These are phyloP conservation scores for Begonia peltatifolia DNA, from an alignment of 306 rosid genomes.

Conservation along the genomic window DNA sequence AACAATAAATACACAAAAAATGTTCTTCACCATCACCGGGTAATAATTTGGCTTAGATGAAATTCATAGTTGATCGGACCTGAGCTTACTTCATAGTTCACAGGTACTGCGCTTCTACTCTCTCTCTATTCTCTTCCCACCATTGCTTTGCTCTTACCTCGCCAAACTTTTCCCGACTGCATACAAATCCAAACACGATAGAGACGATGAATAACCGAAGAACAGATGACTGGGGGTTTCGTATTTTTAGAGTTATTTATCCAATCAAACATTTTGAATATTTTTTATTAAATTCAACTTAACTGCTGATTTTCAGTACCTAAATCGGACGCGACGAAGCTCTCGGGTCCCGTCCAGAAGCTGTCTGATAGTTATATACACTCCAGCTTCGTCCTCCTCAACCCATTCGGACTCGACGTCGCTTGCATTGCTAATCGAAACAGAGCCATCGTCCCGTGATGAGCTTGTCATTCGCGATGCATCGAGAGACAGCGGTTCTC, in stretches of 20 bases:
- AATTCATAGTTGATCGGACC: too few relatives aligned
- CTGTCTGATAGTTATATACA: constrained; percentile 63
- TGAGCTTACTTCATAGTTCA: too few relatives aligned
- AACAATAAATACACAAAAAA: too few relatives aligned
- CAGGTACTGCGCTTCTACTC: constrained; percentile 68
- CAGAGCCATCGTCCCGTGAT: constrained; percentile 56
- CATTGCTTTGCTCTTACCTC: constrained; percentile 61
- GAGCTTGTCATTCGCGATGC: constrained; percentile 70
- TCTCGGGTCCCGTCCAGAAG: constrained; percentile 66
- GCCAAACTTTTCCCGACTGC: constrained; percentile 79
- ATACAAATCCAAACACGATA: too few relatives aligned
- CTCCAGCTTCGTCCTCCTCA: constrained; percentile 82
- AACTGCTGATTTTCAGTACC: constrained; percentile 29
- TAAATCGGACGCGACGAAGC: constrained; percentile 84
- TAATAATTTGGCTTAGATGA: too few relatives aligned
- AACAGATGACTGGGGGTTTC: too few relatives aligned
- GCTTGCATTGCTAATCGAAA: constrained; percentile 60
- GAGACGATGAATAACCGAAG: too few relatives aligned
- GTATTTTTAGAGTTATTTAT: too few relatives aligned
- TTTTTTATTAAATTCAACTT: too few relatives aligned
- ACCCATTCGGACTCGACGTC: constrained; percentile 79
- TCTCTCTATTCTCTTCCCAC: constrained; percentile 89
- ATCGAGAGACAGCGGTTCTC: constrained; percentile 12
- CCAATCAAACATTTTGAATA: too few relatives aligned
- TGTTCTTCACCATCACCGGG: too few relatives aligned